Evolutionary conservation across 768 basidiomycete genomes (phyloP), one percentile per base, ranked within the genome.

Genomic region (Lactifluus volemus): DNA sequence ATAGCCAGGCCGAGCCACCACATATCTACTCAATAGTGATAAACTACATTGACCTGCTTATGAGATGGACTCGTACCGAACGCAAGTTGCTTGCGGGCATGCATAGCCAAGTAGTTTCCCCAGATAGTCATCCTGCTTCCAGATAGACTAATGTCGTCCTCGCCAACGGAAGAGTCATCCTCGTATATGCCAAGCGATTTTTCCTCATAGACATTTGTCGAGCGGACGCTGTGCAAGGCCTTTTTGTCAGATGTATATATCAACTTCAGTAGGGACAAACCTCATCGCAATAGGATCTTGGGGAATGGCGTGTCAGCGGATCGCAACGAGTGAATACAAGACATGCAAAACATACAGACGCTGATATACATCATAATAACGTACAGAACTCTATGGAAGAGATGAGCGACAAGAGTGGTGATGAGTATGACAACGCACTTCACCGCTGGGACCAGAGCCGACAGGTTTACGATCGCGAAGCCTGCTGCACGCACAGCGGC

Each of bases 141-240:
- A 25, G 76, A 67, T 11, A 74, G 72, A 2, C 61, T 58, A 53
- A 81, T 78, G 17, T 78, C 78, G 2, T 76, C 76, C 14, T 71
- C 71, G 8, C 70, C 66, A 6, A 62, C 34, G 4, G 70, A 64
- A 15, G 65, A 57, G 4, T 78, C 75, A n/a, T 81, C 73, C 0
- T 79, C 76, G 67, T 86, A 94, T 49, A 95, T 75, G 2, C 93
- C 96, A 25, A 98, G 79, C 0, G 92, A 94, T 55, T 83, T 84
- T 67, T 97, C 95, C 72, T 99, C 96, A 69, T 98, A 97, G 0
- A 92, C 91, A 66, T 92, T 92, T 49, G 88, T 86, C n/a, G 91
- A 86, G 11, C 96, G 91, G 21, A 98, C 91, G 70, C 89, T 89
- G 53, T 12, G 29, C n/a, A 39, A 29, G 21, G 11, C 10, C 4